A percentile compares a stretch with the other conserved stretches of the same genome.
phyloP scores from a whole-genome alignment of 2,329 filamentous ascomycete species.

The Alternaria conjuncta region DNA sequence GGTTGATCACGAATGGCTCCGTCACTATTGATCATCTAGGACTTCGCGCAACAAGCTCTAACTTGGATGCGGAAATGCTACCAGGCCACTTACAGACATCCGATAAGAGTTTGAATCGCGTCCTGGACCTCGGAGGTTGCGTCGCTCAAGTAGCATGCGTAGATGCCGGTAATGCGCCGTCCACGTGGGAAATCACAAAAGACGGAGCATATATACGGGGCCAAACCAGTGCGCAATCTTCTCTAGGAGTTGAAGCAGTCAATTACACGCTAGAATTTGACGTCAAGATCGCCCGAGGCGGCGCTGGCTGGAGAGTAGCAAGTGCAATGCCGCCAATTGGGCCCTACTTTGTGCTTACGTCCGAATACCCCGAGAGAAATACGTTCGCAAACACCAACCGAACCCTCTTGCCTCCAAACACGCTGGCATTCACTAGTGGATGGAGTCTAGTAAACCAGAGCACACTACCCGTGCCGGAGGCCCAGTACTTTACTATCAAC shows the following conservation, averaged over 20 bases:
- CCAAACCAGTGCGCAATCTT: slow-evolving; percentile 29
- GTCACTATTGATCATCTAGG: slow-evolving; percentile 44
- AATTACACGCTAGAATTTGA: slow-evolving; percentile 1
- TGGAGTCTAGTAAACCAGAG: slow-evolving; percentile 2
- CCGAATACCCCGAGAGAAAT: background rate
- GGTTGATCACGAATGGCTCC: slow-evolving; percentile 43
- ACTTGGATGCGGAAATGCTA: background rate
- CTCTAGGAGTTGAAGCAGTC: background rate
- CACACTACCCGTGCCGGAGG: background rate
- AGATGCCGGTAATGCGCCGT: slow-evolving; percentile 45
- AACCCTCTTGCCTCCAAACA: background rate
- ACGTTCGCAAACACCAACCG: background rate
- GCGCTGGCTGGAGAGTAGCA: background rate
- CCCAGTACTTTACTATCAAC: background rate
- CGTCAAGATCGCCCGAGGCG: background rate
- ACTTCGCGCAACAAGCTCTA: slow-evolving; percentile 31
- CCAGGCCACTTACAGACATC: background rate
- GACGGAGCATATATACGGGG: slow-evolving; percentile 48
- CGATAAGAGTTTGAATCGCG: slow-evolving; percentile 39
- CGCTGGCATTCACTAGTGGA: background rate
- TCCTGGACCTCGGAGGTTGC: slow-evolving; percentile 50
- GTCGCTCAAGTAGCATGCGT: slow-evolving; percentile 47
- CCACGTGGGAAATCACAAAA: slow-evolving; percentile 37
- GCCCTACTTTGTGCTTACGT: slow-evolving; percentile 3
- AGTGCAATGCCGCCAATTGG: background rate